Conservation (phyloP, 106 monocot species). For the Dioscorea dumetorum region DNA sequence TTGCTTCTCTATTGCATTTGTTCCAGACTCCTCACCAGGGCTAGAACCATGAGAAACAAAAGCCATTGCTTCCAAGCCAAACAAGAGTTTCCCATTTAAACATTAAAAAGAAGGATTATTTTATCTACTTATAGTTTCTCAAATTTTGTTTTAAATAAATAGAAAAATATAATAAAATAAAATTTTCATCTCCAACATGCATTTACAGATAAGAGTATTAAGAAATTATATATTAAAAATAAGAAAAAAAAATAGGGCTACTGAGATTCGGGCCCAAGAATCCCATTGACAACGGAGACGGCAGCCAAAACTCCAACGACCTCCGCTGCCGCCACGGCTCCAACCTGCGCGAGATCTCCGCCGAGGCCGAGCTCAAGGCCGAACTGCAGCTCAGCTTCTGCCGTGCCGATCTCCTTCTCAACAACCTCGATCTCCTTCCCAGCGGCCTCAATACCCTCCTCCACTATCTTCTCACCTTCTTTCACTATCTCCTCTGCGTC, state of each 20-base stretch:
- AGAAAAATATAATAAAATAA: neutral
- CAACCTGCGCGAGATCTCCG: slow-evolving; percentile 65
- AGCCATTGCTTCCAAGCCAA: no score
- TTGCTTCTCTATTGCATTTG: no score
- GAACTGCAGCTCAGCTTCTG: slow-evolving; percentile 3
- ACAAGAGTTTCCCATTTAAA: no score
- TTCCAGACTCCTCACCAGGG: no score
- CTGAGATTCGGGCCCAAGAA: slow-evolving; percentile 61
- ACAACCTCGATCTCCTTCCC: slow-evolving; percentile 25
- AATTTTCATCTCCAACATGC: neutral
- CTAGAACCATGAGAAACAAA: no score
- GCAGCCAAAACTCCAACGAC: slow-evolving; percentile 65
- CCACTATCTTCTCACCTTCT: slow-evolving; percentile 19
- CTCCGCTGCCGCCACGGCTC: slow-evolving; percentile 65
- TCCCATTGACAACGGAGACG: slow-evolving; percentile 83
- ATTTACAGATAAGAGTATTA: neutral
- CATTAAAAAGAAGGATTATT: neutral
- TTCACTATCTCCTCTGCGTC: slow-evolving; percentile 53
- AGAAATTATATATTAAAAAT: neutral
- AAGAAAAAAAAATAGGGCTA: slow-evolving; percentile 12
- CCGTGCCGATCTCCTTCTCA: neutral
- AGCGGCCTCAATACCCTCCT: slow-evolving; percentile 32
- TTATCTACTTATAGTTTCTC: no score
- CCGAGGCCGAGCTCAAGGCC: slow-evolving; percentile 10
- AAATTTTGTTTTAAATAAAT: no score